A percentile compares a stretch with the other conserved stretches of the same genome.
Conservation (phyloP, 2,329 filamentous ascomycete genomes). For the Raffaelea arxii region DNA sequence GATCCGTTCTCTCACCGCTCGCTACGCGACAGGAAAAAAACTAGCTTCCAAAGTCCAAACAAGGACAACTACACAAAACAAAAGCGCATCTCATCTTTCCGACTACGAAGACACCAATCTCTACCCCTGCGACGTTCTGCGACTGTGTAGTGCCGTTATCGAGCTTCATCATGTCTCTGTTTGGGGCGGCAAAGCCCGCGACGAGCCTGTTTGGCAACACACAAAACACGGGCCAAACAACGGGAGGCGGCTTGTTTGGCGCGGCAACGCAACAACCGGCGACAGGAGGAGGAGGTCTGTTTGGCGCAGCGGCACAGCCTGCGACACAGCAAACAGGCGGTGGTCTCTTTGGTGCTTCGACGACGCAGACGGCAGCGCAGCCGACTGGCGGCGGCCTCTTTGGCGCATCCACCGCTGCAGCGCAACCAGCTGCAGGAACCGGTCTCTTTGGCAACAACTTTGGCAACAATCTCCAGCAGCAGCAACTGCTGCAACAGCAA, state of each 20-base stretch:
- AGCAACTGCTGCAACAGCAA: slow-evolving; percentile 26
- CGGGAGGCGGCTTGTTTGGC: slow-evolving; percentile 1
- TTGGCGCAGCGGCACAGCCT: slow-evolving; percentile 16
- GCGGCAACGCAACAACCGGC: slow-evolving; percentile 1
- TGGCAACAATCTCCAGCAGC: slow-evolving; percentile 13
- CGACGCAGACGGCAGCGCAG: slow-evolving; percentile 3
- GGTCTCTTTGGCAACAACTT: slow-evolving; percentile 8
- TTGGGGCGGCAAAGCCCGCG: slow-evolving; percentile 10
- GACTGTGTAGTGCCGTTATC: not conserved
- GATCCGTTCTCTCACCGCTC: no score
- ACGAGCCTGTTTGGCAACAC: slow-evolving; percentile 5
- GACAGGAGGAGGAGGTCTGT: slow-evolving; percentile 16
- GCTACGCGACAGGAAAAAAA: no score
- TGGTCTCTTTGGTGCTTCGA: slow-evolving; percentile 6
- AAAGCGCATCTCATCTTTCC: no score
- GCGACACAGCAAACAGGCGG: not conserved
- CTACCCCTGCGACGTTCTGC: no score
- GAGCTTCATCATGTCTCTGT: slow-evolving; percentile 12
- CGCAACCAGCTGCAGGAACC: not conserved
- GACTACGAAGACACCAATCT: no score
- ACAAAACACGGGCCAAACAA: not conserved
- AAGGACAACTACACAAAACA: no score
- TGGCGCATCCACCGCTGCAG: no score
- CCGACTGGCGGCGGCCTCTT: not conserved
- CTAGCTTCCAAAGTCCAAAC: no score